These are phyloP conservation scores for Neocucurbitaria cava DNA, from an alignment of 2,329 filamentous ascomycete species.

Conservation along the genomic window DNA sequence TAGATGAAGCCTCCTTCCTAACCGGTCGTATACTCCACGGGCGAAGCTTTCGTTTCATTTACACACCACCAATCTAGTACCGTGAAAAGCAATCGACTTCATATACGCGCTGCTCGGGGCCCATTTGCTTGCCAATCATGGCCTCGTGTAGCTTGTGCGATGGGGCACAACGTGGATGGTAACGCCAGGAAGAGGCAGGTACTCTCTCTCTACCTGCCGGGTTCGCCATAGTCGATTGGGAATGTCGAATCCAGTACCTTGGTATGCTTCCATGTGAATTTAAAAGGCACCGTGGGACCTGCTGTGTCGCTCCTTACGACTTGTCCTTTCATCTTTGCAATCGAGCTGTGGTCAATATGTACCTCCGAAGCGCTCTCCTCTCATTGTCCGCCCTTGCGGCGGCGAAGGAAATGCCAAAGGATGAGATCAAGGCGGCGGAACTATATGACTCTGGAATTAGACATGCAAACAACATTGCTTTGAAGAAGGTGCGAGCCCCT, in stretches of 20 bases:
- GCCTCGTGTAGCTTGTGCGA: slow-evolving; percentile 15
- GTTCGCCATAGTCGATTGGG: slow-evolving; percentile 27
- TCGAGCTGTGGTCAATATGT: slow-evolving; percentile 30
- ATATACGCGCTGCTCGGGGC: slow-evolving; percentile 27
- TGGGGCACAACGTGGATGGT: slow-evolving; percentile 19
- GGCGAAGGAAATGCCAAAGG: slow-evolving; percentile 45
- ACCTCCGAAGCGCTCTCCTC: slow-evolving; percentile 35
- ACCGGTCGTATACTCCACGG: slow-evolving; percentile 26
- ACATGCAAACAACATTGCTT: slow-evolving; percentile 45
- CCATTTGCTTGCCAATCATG: slow-evolving; percentile 27
- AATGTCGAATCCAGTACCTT: slow-evolving; percentile 19
- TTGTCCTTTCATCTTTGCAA: slow-evolving; percentile 7
- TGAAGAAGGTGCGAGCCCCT: slow-evolving; percentile 37
- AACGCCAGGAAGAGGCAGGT: slow-evolving; percentile 37
- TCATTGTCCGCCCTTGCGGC: slow-evolving; percentile 44
- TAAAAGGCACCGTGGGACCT: slow-evolving; percentile 22
- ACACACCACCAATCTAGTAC: slow-evolving; percentile 36
- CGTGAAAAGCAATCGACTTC: slow-evolving; percentile 21
- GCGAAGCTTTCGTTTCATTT: slow-evolving; percentile 42
- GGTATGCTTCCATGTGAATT: slow-evolving; percentile 15
- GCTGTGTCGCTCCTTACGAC: not conserved
- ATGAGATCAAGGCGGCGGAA: slow-evolving; percentile 42
- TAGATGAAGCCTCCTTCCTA: slow-evolving; percentile 43
- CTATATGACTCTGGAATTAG: slow-evolving; percentile 51
- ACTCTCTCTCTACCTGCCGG: slow-evolving; percentile 34